Evolutionary conservation across 2,329 filamentous ascomycete genomes (phyloP).

Genomic region (Rugonectria rugulosa): DNA sequence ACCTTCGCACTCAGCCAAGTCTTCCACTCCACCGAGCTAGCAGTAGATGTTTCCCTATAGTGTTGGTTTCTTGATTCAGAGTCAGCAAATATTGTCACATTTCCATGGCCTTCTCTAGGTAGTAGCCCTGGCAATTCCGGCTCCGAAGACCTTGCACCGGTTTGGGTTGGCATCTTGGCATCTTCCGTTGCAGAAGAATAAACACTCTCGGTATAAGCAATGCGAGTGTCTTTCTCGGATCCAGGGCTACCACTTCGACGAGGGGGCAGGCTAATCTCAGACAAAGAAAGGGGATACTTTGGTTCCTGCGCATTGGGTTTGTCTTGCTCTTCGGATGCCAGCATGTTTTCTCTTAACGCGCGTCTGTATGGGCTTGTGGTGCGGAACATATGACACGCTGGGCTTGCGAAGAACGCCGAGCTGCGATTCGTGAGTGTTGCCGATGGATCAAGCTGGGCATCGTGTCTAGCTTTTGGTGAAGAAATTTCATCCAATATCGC

Average conservation of each 20-base stretch:
- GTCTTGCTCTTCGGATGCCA: constrained; percentile 42
- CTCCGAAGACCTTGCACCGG: too few species aligned
- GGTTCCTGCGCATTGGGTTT: constrained; percentile 39
- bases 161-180: constrained; percentile 15
- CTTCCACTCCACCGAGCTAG: constrained; percentile 63
- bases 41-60: constrained; percentile 49
- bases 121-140: neutral
- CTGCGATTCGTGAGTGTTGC: constrained; percentile 50
- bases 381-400: constrained; percentile 59
- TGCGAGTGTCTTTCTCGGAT: constrained; percentile 49
- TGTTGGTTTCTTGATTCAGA: constrained; percentile 34
- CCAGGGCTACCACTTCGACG: constrained; percentile 49
- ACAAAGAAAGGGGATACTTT: constrained; percentile 51
- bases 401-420: constrained; percentile 61
- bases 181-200: constrained; percentile 51
- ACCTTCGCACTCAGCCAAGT: constrained; percentile 61
- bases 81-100: constrained; percentile 2
- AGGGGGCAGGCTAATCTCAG: constrained; percentile 48
- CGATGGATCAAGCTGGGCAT: constrained; percentile 25
- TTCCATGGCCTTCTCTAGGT: constrained; percentile 10
- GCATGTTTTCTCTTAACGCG: constrained; percentile 57
- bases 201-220: constrained; percentile 56
- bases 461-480: neutral
- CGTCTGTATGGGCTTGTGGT: constrained; percentile 64
- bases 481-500: neutral